Conservation (phyloP, 1,284 basidiomycete species). For the Leucoagaricus sp. region DNA sequence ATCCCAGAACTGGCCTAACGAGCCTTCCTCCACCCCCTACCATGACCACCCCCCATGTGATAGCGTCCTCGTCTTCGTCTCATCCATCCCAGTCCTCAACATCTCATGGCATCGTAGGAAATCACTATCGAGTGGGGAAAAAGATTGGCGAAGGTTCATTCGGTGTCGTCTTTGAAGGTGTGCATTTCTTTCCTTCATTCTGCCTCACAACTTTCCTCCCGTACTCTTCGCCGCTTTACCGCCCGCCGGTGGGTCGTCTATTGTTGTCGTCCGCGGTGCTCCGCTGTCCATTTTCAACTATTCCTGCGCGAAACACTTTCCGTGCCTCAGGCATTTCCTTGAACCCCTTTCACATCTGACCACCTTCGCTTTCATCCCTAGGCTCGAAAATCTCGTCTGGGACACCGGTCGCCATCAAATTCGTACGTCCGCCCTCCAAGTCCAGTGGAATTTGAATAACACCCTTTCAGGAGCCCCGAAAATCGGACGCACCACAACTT, state of each 20-base stretch:
- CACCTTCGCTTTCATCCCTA: conserved; percentile 30
- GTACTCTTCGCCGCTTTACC: neutral
- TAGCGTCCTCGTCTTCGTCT: conserved; percentile 67
- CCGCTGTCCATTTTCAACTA: neutral
- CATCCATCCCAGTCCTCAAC: conserved; percentile 60
- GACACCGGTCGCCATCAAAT: conserved; percentile 97
- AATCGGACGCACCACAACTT: conserved; percentile 97
- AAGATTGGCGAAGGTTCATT: conserved; percentile 89
- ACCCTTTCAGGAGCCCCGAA: conserved; percentile 84
- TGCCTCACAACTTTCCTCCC: neutral
- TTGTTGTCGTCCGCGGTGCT: neutral
- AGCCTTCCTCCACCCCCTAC: conserved; percentile 12
- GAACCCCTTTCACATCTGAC: conserved; percentile 7
- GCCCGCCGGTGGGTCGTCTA: neutral
- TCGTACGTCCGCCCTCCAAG: conserved; percentile 57
- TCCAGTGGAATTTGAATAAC: conserved; percentile 18
- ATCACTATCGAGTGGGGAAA: conserved; percentile 79
- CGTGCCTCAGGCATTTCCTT: neutral
- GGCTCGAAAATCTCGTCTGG: conserved; percentile 88
- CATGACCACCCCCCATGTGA: conserved; percentile 79
- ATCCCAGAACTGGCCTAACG: conserved; percentile 7
- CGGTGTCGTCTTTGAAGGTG: conserved; percentile 82
- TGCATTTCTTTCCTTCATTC: conserved; percentile 17
- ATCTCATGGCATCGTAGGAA: conserved; percentile 73
- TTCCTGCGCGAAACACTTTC: neutral